Evolutionary conservation across 202 grass and related monocot species (phyloP).

Genomic region (Alloteropsis angusta): DNA sequence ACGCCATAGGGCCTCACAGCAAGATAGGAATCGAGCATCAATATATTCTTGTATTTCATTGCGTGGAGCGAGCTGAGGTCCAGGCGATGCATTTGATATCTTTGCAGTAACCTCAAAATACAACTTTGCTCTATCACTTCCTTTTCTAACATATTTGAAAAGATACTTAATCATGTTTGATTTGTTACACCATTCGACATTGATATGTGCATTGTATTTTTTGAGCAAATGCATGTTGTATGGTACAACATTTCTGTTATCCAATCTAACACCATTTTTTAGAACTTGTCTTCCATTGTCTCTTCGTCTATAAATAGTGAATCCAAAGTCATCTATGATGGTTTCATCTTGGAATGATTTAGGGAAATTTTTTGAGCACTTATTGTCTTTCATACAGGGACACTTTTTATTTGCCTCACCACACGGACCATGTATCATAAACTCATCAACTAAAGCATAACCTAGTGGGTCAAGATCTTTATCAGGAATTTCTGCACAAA

Average conservation of each 20-base stretch:
- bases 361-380: constrained; percentile 7
- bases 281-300: neutral
- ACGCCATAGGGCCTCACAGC: neutral
- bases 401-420: neutral
- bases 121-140: neutral
- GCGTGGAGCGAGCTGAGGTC: neutral
- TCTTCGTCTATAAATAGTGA: neutral
- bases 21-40: no score
- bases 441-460: neutral
- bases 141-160: constrained; percentile 16
- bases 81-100: neutral
- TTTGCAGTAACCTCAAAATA: no score
- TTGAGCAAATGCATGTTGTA: neutral
- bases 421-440: constrained; percentile 5
- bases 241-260: constrained; percentile 11
- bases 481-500: neutral
- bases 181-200: constrained; percentile 3
- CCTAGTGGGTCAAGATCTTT: neutral
- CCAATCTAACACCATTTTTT: neutral
- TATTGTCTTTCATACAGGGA: neutral
- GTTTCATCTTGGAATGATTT: constrained; percentile 1
- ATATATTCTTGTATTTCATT: no score
- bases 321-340: neutral
- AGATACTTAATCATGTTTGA: neutral
- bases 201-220: constrained; percentile 10